These are phyloP conservation scores for Castanea mollissima DNA, from an alignment of 306 rosid species.

Conservation along the genomic window DNA sequence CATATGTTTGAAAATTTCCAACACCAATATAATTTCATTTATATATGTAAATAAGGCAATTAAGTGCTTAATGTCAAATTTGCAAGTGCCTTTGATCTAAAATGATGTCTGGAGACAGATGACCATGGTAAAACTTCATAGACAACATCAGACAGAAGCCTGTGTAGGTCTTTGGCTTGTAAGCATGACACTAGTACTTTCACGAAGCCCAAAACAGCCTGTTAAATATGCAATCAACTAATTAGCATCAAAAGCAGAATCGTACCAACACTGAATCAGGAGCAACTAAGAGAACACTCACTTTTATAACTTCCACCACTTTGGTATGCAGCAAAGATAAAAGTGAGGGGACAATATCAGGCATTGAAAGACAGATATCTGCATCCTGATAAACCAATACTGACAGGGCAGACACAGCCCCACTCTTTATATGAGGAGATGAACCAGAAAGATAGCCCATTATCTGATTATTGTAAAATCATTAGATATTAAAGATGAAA, in stretches of 20 bases:
- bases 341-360: constrained; percentile 76
- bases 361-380: constrained; percentile 52
- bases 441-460: constrained; percentile 89
- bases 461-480: constrained; percentile 49
- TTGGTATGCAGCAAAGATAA: constrained; percentile 74
- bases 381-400: constrained; percentile 71
- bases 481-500: not conserved
- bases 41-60: not conserved
- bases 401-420: constrained; percentile 90
- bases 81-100: constrained; percentile 71
- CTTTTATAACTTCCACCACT: constrained; percentile 79
- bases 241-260: constrained; percentile 17
- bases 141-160: constrained; percentile 57
- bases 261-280: constrained; percentile 14
- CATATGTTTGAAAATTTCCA: not conserved
- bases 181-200: constrained; percentile 83
- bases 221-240: constrained; percentile 32
- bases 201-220: constrained; percentile 95
- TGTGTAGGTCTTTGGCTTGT: constrained; percentile 58
- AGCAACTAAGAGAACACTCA: constrained; percentile 31
- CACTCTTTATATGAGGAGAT: constrained; percentile 88
- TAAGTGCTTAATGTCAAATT: constrained; percentile 1
- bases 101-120: constrained; percentile 76
- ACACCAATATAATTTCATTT: not conserved
- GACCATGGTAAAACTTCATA: constrained; percentile 75